Evolutionary conservation across 129 eudicot species (phyloP), one percentile per base, ranked within the genome.

Genomic region (Daucus carota): DNA sequence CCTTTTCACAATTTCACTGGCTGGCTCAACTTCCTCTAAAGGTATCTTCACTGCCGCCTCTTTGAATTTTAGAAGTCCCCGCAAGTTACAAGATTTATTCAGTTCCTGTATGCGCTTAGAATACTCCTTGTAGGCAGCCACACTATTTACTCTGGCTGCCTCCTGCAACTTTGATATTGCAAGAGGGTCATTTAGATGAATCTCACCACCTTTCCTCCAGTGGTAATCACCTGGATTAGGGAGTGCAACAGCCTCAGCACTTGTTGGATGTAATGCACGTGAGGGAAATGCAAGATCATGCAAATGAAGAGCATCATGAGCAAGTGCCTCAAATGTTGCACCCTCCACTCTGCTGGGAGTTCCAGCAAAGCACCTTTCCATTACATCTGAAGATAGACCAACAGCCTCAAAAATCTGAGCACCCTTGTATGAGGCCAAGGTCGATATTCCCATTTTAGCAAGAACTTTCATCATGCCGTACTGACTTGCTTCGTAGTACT

Each of bases 371-470:
- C 99, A 95, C 76, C 97, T 79, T 73, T 88, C 92, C 85, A 89
- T 91, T 20, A 95, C 99, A 81, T 95, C 99, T 9, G 96, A 83
- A 26, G 99, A 95, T 65, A 95, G 88, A 31, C 99, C 99, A 41
- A 95, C 97, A 33, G 97, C 99, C 81, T 95, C 99, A 84, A 95
- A 95, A 24, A 95, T 95, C 76, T 95, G 99, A 16, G 99, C 99
- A 29, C 99, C 99, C 77, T 95, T 95, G 75, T 95, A 95, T 1
- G 99, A 95, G 28, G 99, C 99, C 84, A 95, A 76, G 43, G 99
- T 95, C n/a, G 99, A 95, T 52, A 95, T 95, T 0, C 99, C 99
- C 99, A 95, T 95, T 69, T 95, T 95, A n/a, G 99, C 99, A 60
- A 95, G 92, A 79, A 95, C 99, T 78, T 95, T 95, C 92, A 87